Base-by-base conservation (phyloP, 768 basidiomycete species). In the Scleroderma bovista region DNA sequence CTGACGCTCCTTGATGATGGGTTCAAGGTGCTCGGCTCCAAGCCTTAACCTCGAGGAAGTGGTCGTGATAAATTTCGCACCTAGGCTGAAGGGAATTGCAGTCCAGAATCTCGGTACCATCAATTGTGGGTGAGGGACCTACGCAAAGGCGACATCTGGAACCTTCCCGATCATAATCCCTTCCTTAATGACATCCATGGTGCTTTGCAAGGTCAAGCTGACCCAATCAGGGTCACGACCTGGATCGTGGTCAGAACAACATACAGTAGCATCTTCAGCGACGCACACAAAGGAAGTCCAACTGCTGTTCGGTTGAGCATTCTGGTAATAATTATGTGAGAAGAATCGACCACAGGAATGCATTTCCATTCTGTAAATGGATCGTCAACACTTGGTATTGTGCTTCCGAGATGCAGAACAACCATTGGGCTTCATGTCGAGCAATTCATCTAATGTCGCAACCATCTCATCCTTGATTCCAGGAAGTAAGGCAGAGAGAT, bases 261-360 rank as follows among this genome's bases (percentile, higher is more conserved):
- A n/a, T 12, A 45, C 15, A 32, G 31, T 32, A n/a, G 13, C 4
- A 36, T 36, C 5, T 36, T 36, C 15, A 10, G 9, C 38, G 31
- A 66, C 71, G 34, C 39, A 77, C 79, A 79, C 2, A 75, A 44
- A 2, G 77, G 76, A 26, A 71, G 60, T 0, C 79, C 80, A 6
- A 81, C 73, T 47, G 81, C 75, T 0, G 71, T 41, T 16, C 80
- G 70, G 52, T 75, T 78, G 43, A 61, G 73, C 3, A 66, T 60
- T 34, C 75, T 69, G 32, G 69, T 65, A 7, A 80, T 57, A 15
- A 79, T 57, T 24, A 65, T 52, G 50, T 59, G 66, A 9, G 69
- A 54, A 0, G 50, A 56, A 1, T 63, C 55, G 7, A 66, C 26
- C 2, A 56, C 64, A 0, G 59, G 56, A 7, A 75, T 45, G 2